phyloP scores from a whole-genome alignment of 2,329 filamentous ascomycete species.

The Phoma sp. region DNA sequence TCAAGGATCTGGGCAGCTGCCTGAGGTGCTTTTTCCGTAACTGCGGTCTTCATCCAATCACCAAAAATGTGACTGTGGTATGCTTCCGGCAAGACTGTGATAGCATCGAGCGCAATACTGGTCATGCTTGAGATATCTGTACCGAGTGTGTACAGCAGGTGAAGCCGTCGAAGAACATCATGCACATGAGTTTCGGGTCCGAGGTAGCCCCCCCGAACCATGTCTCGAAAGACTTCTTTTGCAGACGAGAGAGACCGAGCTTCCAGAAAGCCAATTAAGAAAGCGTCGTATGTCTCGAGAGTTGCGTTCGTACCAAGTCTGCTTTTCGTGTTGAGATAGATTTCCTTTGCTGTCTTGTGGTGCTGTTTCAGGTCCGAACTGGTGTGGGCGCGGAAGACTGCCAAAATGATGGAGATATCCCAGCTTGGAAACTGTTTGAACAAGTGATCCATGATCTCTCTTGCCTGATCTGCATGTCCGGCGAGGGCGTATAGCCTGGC shows the following conservation, averaged over 20 bases:
- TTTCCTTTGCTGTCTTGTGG: conserved; percentile 58
- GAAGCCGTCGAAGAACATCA: conserved; percentile 32
- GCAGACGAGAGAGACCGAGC: conserved; percentile 70
- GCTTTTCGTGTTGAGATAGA: conserved; percentile 63
- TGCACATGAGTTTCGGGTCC: conserved; percentile 50
- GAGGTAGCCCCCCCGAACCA: conserved; percentile 69
- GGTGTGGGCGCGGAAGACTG: conserved; percentile 73
- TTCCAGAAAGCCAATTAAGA: conserved; percentile 74
- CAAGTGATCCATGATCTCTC: conserved; percentile 62
- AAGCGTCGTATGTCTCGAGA: conserved; percentile 77
- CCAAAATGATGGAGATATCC: conserved; percentile 66
- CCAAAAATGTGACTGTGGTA: conserved; percentile 82
- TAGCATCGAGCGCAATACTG: conserved; percentile 44
- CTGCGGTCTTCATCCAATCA: conserved; percentile 86
- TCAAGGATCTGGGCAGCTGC: conserved; percentile 75
- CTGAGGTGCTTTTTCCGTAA: conserved; percentile 65
- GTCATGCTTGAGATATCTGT: conserved; percentile 39
- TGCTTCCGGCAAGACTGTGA: conserved; percentile 60
- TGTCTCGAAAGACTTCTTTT: conserved; percentile 81
- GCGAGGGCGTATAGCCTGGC: conserved; percentile 67
- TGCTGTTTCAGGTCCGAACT: conserved; percentile 51
- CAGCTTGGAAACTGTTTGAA: conserved; percentile 54
- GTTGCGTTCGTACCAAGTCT: conserved; percentile 65
- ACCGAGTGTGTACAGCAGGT: conserved; percentile 37
- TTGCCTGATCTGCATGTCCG: conserved; percentile 66